Evolutionary conservation across 1,284 basidiomycete species (phyloP), one percentile per base, ranked within the genome.

Genomic region (Marasmius oreades): DNA sequence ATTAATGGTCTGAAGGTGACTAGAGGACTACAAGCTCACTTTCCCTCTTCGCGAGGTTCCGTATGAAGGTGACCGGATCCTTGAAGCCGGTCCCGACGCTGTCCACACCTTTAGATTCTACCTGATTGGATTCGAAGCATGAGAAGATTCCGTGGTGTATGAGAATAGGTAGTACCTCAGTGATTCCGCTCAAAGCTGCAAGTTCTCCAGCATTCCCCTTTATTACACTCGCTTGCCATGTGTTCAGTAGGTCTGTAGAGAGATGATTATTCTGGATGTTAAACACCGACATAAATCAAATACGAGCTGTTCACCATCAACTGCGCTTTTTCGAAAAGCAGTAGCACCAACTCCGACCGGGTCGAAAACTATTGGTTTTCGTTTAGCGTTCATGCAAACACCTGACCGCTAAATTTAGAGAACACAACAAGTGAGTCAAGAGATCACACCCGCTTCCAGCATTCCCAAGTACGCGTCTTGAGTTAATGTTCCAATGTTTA

Each of bases 161-260:
- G 55, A 52, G 6, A 20, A 14, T 26, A 16, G 53, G 31, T 57
- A 70, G 42, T 47, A 88, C 92, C 74, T 94, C 93, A n/a, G 70
- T 69, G 0, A 87, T 88, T 16, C 87, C 81, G 1, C 87, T 82
- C 12, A 98, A 73, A 0, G 89, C 79, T 0, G 85, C 92, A 22
- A 98, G 86, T 71, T 98, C 96, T 20, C 85, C 94, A 0, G 93
- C 90, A 67, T 98, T 98, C 5, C 95, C 96, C 71, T 98, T 98
- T 73, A 98, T 94, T 18, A 97, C 88, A 18, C 89, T 90, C 16
- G 91, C 85, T 69, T 98, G 95, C 81, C 90, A 96, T 47, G 80
- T 74, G 60, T 90, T 80, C n/a, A 98, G 73, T 12, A 98, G 78
- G 55, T 87, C 90, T 85, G 68, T 34, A 39, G 14, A 22, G 42